phyloP scores from a whole-genome alignment of 345 rosid genomes.

The Salix dunnii region DNA sequence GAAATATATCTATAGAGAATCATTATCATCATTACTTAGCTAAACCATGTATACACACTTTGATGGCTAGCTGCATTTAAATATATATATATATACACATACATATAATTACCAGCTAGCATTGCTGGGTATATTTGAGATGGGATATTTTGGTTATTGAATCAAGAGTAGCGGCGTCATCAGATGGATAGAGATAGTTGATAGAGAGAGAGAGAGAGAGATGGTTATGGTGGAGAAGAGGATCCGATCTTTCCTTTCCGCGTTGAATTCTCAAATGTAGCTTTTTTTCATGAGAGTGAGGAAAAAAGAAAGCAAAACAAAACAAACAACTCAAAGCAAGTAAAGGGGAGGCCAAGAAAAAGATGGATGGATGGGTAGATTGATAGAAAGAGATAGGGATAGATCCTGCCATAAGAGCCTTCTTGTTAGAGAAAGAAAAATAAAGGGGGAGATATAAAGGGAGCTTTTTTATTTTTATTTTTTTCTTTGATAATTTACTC shows the following conservation, averaged over 20 bases:
- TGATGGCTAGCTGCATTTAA: too few relatives aligned
- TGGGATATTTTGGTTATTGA: slow-evolving; percentile 16
- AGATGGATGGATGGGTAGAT: not conserved
- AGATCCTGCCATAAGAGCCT: too few relatives aligned
- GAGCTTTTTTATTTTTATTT: not conserved
- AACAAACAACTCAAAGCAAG: not conserved
- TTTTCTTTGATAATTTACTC: not conserved
- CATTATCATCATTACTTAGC: too few relatives aligned
- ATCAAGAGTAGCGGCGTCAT: not conserved
- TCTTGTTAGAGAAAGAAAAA: too few relatives aligned
- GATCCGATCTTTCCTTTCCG: slow-evolving; percentile 46
- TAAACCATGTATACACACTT: too few relatives aligned
- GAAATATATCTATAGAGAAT: too few relatives aligned
- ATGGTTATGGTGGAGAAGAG: slow-evolving; percentile 32
- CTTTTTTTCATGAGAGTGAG: slow-evolving; percentile 8
- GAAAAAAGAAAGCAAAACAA: not conserved
- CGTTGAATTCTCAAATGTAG: slow-evolving; percentile 34
- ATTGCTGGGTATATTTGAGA: slow-evolving; percentile 7
- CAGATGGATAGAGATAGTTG: slow-evolving; percentile 29
- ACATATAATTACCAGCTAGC: not conserved
- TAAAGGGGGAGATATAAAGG: too few relatives aligned
- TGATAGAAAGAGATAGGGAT: not conserved
- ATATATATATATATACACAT: too few relatives aligned
- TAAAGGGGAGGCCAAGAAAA: not conserved
- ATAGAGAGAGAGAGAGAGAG: slow-evolving; percentile 6